phyloP scores from a whole-genome alignment of 441 rosid species.

The Pelargonium fulgidum region DNA sequence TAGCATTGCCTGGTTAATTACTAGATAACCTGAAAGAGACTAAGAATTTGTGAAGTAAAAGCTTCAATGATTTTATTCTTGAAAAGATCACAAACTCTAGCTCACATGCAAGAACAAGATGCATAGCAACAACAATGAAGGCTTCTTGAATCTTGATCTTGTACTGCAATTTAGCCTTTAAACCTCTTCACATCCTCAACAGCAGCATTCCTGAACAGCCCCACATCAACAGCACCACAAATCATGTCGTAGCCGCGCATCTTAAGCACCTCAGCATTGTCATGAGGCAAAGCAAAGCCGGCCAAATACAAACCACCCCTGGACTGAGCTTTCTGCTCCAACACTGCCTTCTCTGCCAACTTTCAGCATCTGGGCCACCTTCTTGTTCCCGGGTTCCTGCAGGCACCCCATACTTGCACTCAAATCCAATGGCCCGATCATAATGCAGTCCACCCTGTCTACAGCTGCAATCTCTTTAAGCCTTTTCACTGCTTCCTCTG shows the following conservation, averaged over 20 bases:
- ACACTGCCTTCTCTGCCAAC: constrained; percentile 61
- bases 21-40: too few species aligned
- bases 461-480: constrained; percentile 70
- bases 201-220: constrained; percentile 58
- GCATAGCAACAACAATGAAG: too few species aligned
- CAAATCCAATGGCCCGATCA: constrained; percentile 92
- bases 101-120: too few species aligned
- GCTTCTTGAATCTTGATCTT: too few species aligned
- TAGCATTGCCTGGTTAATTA: too few species aligned
- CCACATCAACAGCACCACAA: constrained; percentile 64
- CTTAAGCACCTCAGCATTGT: constrained; percentile 40
- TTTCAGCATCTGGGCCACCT: constrained; percentile 62
- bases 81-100: too few species aligned
- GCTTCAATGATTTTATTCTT: too few species aligned
- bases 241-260: constrained; percentile 80
- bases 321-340: constrained; percentile 19
- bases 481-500: constrained; percentile 55
- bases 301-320: constrained; percentile 46
- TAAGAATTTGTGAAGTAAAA: too few species aligned
- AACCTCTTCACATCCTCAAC: constrained; percentile 76
- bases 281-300: constrained; percentile 79
- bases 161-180: constrained; percentile 17
- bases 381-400: constrained; percentile 93
- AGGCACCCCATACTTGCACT: constrained; percentile 81
- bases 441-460: constrained; percentile 85